These are phyloP conservation scores for Fusarium mangiferae DNA, from an alignment of 2,329 filamentous ascomycete genomes.

Conservation along the genomic window DNA sequence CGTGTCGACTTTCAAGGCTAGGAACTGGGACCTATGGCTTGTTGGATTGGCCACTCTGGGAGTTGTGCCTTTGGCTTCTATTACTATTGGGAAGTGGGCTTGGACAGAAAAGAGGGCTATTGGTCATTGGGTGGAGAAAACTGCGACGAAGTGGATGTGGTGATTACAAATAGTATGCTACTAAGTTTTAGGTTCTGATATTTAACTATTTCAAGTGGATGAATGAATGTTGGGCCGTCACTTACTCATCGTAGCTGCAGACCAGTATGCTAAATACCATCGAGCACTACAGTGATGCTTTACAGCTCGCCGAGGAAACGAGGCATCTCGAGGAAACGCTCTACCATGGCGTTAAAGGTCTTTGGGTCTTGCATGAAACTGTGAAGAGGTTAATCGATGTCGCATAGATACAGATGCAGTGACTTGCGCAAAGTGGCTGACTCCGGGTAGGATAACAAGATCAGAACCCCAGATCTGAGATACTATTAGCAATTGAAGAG, in stretches of 20 bases:
- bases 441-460: neutral
- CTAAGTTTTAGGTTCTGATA: no score
- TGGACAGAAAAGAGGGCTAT: neutral
- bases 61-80: no score
- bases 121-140: neutral
- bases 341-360: neutral
- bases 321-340: neutral
- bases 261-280: no score
- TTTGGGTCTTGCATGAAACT: neutral
- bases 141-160: neutral
- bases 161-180: neutral
- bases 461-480: conserved; percentile 9
- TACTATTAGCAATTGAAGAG: no score
- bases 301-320: neutral
- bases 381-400: accelerated
- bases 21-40: no score
- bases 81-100: neutral
- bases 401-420: accelerated
- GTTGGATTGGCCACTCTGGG: no score
- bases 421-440: conserved; percentile 14
- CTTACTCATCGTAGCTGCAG: accelerated
- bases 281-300: no score
- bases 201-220: no score
- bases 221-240: accelerated
- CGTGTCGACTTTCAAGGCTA: no score